These are phyloP conservation scores for Boletus sp. DNA, from an alignment of 768 basidiomycete species.

Conservation along the genomic window DNA sequence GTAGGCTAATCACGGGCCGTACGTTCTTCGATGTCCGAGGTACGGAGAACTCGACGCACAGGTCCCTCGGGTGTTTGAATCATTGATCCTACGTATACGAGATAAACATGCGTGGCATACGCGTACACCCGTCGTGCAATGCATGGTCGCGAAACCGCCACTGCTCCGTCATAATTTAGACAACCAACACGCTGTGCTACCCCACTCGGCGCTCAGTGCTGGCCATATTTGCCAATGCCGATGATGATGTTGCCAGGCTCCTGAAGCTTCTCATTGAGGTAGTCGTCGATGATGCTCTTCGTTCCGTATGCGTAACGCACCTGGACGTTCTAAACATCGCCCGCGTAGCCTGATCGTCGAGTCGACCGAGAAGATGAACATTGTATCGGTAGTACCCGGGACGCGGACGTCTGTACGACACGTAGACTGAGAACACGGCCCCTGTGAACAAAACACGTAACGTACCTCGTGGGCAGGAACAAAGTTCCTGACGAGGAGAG, in stretches of 20 bases:
- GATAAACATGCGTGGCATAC: neutral
- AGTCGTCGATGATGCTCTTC: constrained; percentile 70
- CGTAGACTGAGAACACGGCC: neutral
- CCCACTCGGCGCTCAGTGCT: constrained; percentile 9
- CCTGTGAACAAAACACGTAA: neutral
- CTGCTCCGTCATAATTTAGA: neutral
- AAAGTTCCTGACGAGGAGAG: constrained; percentile 89
- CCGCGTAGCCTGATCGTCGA: constrained; percentile 30
- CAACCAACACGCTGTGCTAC: neutral
- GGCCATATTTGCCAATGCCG: constrained; percentile 52
- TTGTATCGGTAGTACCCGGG: neutral
- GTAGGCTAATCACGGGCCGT: too few relatives aligned
- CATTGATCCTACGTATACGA: neutral
- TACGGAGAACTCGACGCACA: too few relatives aligned
- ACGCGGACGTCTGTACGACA: constrained; percentile 46
- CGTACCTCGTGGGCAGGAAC: constrained; percentile 79
- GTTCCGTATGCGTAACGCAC: constrained; percentile 78
- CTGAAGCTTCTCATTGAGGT: constrained; percentile 60
- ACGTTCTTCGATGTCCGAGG: too few relatives aligned
- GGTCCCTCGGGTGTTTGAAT: neutral
- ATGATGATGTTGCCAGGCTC: constrained; percentile 82
- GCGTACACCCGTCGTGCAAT: neutral
- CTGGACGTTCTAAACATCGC: constrained; percentile 85
- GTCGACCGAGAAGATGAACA: neutral
- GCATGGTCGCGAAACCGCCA: neutral